These are phyloP conservation scores for Leucogyrophana mollusca DNA, from an alignment of 768 basidiomycete species.

Conservation along the genomic window DNA sequence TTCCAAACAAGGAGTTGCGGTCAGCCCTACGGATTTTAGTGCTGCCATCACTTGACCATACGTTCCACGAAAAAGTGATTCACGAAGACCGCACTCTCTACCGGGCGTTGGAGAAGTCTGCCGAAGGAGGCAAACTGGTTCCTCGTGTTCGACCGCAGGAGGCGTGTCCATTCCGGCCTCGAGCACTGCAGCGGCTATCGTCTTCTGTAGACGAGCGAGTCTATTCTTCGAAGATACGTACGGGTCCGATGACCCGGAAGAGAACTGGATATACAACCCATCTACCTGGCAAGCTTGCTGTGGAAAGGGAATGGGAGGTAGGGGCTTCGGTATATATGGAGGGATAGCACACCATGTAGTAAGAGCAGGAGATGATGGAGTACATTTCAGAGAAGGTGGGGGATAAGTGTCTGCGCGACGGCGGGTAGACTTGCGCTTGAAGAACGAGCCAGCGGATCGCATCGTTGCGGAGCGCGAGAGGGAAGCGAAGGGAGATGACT, in stretches of 20 bases:
- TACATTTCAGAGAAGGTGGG: neutral
- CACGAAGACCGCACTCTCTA: constrained; percentile 15
- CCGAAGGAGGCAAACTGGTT: neutral
- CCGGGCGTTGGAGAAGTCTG: neutral
- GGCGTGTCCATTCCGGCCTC: constrained; percentile 40
- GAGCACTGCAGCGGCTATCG: constrained; percentile 36
- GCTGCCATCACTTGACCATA: constrained; percentile 42
- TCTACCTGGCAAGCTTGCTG: constrained; percentile 5
- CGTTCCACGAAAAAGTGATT: constrained; percentile 39
- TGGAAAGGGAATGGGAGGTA: constrained; percentile 13
- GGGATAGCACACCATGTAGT: constrained; percentile 7
- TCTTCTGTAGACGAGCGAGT: constrained; percentile 30
- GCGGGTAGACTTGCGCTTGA: constrained; percentile 20
- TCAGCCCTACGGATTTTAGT: constrained; percentile 36
- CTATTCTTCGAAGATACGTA: constrained; percentile 19
- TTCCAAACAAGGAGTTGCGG: constrained; percentile 28
- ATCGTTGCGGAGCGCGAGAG: constrained; percentile 12
- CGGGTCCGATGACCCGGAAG: constrained; percentile 3
- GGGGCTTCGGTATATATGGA: constrained; percentile 13
- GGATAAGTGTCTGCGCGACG: neutral
- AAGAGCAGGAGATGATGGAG: constrained; percentile 4
- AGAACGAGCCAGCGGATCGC: constrained; percentile 18
- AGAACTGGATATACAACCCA: constrained; percentile 26
- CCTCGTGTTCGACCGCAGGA: constrained; percentile 2
- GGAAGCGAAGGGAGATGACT: constrained; percentile 8